Evolutionary conservation across 768 basidiomycete genomes (phyloP), one percentile per base, ranked within the genome.

Genomic region (Leucosporidium creatinivorum): DNA sequence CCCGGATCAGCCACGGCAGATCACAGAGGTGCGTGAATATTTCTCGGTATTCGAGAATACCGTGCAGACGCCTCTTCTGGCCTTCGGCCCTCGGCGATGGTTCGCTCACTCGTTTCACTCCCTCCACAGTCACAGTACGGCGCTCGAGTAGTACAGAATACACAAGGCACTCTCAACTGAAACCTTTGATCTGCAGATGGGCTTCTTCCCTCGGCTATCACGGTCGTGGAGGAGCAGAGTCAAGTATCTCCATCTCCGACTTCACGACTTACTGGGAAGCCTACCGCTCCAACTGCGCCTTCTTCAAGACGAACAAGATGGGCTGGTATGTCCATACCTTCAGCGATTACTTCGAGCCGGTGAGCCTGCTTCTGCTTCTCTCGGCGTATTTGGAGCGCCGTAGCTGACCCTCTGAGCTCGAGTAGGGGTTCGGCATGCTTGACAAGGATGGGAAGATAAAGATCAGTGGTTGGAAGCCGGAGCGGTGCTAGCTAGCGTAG

Each of bases 21-120:
- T 69, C 39, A 69, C 68, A 2, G 64, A 69, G 52, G 68, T 62
- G 13, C n/a, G n/a, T n/a, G n/a, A n/a, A n/a, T n/a, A n/a, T n/a
- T n/a, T n/a, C n/a, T n/a, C n/a, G n/a, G n/a, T n/a, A n/a, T n/a
- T n/a, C n/a, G n/a, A n/a, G n/a, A n/a, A n/a, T n/a, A n/a, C n/a
- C n/a, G n/a, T n/a, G n/a, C n/a, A n/a, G n/a, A n/a, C n/a, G n/a
- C 18, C 39, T 6, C 23, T 2, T 13, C 9, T 26, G n/a, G n/a
- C 26, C 3, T 25, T 19, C n/a, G 23, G 13, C 25, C 18, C 23
- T 8, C 52, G 36, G 28, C 54, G 33, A 54, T 19, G 26, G 5
- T 21, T 12, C 9, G 25, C 57, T 44, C 8, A 33, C 39, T 10
- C 33, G 19, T 10, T 39, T n/a, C 36, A 17, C 26, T 26, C 23